Conservation (phyloP, 2,329 filamentous ascomycete genomes). For the Trichoderma semiorbis region DNA sequence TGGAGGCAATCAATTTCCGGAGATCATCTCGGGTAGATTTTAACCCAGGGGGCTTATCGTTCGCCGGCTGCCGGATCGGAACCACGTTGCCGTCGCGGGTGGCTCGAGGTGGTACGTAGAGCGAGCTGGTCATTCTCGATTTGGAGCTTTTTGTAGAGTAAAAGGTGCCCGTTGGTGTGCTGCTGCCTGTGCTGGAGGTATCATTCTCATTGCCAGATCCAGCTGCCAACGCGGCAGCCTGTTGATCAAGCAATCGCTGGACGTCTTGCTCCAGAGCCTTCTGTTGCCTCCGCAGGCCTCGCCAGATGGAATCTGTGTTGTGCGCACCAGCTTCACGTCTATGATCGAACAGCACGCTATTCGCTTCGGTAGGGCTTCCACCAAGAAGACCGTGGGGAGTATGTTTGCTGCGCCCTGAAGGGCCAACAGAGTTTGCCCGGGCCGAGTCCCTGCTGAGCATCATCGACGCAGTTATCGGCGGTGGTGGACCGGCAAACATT, state of each 20-base stretch:
- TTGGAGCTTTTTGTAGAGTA: slow-evolving; percentile 39
- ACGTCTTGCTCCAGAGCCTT: slow-evolving; percentile 45
- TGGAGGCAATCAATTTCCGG: slow-evolving; percentile 57
- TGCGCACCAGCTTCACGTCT: slow-evolving; percentile 27
- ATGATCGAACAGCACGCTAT: slow-evolving; percentile 40
- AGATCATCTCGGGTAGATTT: slow-evolving; percentile 63
- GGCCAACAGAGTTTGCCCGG: background rate
- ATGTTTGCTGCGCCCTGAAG: background rate
- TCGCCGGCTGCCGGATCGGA: slow-evolving; percentile 57
- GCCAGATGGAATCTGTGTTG: slow-evolving; percentile 45
- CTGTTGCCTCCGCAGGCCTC: slow-evolving; percentile 44
- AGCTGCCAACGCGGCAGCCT: slow-evolving; percentile 43
- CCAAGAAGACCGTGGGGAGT: slow-evolving; percentile 8
- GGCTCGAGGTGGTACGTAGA: slow-evolving; percentile 41
- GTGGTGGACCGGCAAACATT: slow-evolving; percentile 49
- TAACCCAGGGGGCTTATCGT: slow-evolving; percentile 51
- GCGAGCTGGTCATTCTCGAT: slow-evolving; percentile 38
- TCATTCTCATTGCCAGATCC: slow-evolving; percentile 34
- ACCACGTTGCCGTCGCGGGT: slow-evolving; percentile 48
- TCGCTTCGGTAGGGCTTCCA: slow-evolving; percentile 16
- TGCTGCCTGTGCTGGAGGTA: slow-evolving; percentile 39
- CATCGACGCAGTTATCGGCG: slow-evolving; percentile 47
- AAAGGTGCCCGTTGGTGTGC: slow-evolving; percentile 40
- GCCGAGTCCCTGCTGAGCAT: slow-evolving; percentile 27
- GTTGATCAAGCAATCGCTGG: slow-evolving; percentile 47